Evolutionary conservation across 768 basidiomycete genomes (phyloP).

Genomic region (Leccinum fibrillosum): DNA sequence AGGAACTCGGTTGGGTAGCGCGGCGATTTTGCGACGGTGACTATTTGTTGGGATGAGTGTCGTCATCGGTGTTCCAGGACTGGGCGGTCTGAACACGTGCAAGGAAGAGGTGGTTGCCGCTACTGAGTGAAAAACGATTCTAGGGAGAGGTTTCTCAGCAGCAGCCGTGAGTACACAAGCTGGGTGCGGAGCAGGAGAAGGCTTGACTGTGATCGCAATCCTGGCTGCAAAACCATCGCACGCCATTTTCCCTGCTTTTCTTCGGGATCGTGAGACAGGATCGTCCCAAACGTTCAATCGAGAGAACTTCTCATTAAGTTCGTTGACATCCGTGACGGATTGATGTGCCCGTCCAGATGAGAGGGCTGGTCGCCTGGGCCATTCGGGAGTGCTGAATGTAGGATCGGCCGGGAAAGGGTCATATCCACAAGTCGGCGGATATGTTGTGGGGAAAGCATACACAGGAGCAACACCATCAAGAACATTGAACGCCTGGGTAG

Average conservation of each 20-base stretch:
- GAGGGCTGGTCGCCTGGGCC: constrained; percentile 5
- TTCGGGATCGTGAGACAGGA: neutral
- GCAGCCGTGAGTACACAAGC: constrained; percentile 6
- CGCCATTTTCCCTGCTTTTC: neutral
- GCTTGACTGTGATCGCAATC: constrained; percentile 11
- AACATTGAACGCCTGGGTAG: neutral
- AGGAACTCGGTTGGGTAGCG: constrained; percentile 28
- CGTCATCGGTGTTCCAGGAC: constrained; percentile 11
- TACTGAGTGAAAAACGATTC: neutral
- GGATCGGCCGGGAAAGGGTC: constrained; percentile 17
- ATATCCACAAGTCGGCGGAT: constrained; percentile 14
- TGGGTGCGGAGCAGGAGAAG: constrained; percentile 16
- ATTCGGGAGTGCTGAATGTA: constrained; percentile 1
- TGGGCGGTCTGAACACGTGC: constrained; percentile 19
- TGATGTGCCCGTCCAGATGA: neutral
- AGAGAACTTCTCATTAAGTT: constrained; percentile 8
- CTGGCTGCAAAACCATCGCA: constrained; percentile 1
- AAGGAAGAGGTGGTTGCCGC: constrained; percentile 10
- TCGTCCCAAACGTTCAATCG: constrained; percentile 10
- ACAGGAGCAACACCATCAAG: constrained; percentile 15
- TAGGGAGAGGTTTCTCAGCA: neutral
- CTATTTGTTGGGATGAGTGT: constrained; percentile 10
- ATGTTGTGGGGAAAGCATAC: constrained; percentile 23
- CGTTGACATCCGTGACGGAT: neutral
- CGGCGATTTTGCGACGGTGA: constrained; percentile 17